Base-by-base conservation (phyloP, 129 eudicot genomes). In the Pittosporum tobira region DNA sequence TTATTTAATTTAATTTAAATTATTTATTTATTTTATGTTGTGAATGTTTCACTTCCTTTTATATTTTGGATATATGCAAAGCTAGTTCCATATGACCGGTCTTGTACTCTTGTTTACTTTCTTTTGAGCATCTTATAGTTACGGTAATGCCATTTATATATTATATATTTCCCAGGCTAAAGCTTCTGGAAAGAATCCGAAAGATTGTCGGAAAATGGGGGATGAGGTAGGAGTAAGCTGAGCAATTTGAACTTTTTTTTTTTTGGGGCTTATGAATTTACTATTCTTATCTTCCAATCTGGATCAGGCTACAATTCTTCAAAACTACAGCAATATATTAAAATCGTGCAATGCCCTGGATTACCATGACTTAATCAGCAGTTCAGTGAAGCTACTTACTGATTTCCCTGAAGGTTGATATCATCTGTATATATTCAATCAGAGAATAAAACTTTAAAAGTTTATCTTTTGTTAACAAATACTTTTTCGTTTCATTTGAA, bases 331-430 rank as follows among this genome's bases (percentile, higher is more conserved):
- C 47, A 84, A 74, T 51, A 86, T 83, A 68, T 62, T 91, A 56
- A 73, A 65, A 59, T 73, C 96, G 36, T 91, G 98, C 61, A 78
- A 91, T 77, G 96, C 98, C 45, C 67, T 91, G 68, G 98, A 91
- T 74, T 86, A 91, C 76, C 94, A 91, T 51, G 98, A 91, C 67
- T 81, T 91, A 62, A 87, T 91, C 71, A 86, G 78, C 77, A 80
- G 73, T 74, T 91, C 96, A 48, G 79, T 78, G 70, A 91, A 80
- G 83, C 78, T 91, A 66, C 90, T 91, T 45, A 76, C 65, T 18
- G 85, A 72, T 48, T 86, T 74, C 69, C 94, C 90, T 29, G 81
- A 70, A 86, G 98, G 98, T 91, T 76, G 23, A 48, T 56, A 58
- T 58, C 62, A 51, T 68, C 59, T 68, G 25, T 31, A 29, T 59